These are phyloP conservation scores for Eimeria zaria DNA, from an alignment of 169 alveolate genomes.

Conservation along the genomic window DNA sequence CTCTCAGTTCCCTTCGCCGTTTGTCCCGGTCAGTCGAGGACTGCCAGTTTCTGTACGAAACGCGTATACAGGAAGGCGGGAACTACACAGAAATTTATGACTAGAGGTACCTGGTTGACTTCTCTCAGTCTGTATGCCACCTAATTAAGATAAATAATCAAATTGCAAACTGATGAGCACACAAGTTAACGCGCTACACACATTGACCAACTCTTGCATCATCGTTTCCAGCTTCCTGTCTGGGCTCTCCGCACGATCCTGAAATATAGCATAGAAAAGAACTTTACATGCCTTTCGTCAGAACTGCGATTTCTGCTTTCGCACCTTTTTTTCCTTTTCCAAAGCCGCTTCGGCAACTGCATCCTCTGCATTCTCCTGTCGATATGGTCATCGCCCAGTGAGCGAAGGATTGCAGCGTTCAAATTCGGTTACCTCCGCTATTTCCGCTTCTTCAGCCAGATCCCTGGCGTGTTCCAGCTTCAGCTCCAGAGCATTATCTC, in stretches of 20 bases:
- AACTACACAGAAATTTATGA: neutral
- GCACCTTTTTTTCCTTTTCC: slow-evolving; percentile 70
- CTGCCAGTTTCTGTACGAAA: slow-evolving; percentile 49
- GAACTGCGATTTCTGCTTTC: neutral
- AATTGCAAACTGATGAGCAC: neutral
- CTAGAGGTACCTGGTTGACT: slow-evolving; percentile 67
- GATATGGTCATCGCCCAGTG: neutral
- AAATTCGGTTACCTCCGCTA: slow-evolving; percentile 52
- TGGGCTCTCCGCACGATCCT: slow-evolving; percentile 67
- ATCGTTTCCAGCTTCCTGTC: slow-evolving; percentile 62
- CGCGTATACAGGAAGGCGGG: neutral
- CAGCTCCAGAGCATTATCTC: slow-evolving; percentile 51
- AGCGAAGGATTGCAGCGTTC: neutral
- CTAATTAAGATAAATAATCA: neutral
- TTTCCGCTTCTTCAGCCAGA: slow-evolving; percentile 80
- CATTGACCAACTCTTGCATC: slow-evolving; percentile 75
- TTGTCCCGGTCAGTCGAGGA: slow-evolving; percentile 29
- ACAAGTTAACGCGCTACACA: neutral
- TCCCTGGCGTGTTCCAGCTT: slow-evolving; percentile 72
- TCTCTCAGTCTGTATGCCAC: slow-evolving; percentile 73
- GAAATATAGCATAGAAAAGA: neutral
- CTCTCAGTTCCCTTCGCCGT: neutral
- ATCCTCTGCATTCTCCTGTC: slow-evolving; percentile 80
- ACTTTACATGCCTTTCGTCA: neutral
- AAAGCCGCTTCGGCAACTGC: slow-evolving; percentile 75